These are phyloP conservation scores for Aspergillus puulaauensis DNA, from an alignment of 2,329 filamentous ascomycete species.

Conservation along the genomic window DNA sequence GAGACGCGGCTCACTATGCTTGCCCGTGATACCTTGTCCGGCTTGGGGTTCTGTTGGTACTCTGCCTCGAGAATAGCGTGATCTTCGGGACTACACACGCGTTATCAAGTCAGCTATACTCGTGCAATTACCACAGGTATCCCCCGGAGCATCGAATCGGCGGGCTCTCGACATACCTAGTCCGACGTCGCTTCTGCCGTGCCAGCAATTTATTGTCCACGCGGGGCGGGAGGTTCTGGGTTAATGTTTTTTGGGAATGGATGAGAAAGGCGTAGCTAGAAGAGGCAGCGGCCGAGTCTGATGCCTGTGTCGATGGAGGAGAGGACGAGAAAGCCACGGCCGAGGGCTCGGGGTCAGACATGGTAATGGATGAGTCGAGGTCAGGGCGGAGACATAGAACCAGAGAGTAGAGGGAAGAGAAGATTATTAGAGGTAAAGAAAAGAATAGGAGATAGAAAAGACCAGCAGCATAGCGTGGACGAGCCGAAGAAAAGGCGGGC, in stretches of 20 bases:
- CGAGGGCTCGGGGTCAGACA: conserved; percentile 38
- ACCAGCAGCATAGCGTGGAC: conserved; percentile 5
- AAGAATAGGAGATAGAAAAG: conserved; percentile 10
- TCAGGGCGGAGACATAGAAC: conserved; percentile 19
- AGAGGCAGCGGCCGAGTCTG: conserved; percentile 33
- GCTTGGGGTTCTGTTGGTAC: conserved; percentile 82
- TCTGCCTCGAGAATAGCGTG: conserved; percentile 84
- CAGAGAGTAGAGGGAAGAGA: conserved; percentile 4
- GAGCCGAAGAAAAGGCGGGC: not conserved
- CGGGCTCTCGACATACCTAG: conserved; percentile 48
- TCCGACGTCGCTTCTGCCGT: conserved; percentile 61
- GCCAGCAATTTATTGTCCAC: conserved; percentile 61
- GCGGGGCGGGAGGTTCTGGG: conserved; percentile 55
- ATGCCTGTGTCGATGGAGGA: conserved; percentile 32
- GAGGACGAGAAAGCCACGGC: conserved; percentile 31
- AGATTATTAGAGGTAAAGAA: conserved; percentile 10
- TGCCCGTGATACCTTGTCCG: conserved; percentile 83
- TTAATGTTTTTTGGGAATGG: conserved; percentile 58
- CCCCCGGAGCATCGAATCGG: not conserved
- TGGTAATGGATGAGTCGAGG: conserved; percentile 19
- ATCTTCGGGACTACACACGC: conserved; percentile 69
- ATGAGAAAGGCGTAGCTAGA: conserved; percentile 58
- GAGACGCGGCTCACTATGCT: conserved; percentile 82
- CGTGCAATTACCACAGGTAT: not conserved
- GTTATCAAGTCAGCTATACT: conserved; percentile 9